These are phyloP conservation scores for Fusarium nisikadoi DNA, from an alignment of 2,329 filamentous ascomycete genomes.

Conservation along the genomic window DNA sequence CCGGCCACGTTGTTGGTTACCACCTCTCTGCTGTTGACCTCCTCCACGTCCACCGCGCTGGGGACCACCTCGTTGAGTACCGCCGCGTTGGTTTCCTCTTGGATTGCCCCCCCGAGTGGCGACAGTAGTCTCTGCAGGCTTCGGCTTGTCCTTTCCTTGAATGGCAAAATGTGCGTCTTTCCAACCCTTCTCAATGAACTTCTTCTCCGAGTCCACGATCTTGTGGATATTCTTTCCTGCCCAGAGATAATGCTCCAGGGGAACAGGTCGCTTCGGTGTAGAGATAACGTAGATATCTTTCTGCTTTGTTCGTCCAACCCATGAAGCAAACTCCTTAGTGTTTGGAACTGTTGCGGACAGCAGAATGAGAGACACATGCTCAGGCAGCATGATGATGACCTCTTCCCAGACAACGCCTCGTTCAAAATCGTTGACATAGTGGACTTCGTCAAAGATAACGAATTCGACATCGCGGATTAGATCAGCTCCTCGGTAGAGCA, in stretches of 20 bases:
- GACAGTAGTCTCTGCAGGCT: slow-evolving; percentile 52
- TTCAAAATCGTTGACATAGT: slow-evolving; percentile 97
- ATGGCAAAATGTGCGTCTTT: slow-evolving; percentile 89
- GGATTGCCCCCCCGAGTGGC: slow-evolving; percentile 53
- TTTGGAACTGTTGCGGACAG: slow-evolving; percentile 97
- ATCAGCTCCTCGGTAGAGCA: slow-evolving; percentile 96
- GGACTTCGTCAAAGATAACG: slow-evolving; percentile 98
- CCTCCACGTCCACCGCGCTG: slow-evolving; percentile 61
- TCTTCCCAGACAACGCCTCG: slow-evolving; percentile 99
- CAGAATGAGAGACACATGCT: slow-evolving; percentile 94
- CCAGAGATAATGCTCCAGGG: slow-evolving; percentile 96
- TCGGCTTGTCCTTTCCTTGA: slow-evolving; percentile 83
- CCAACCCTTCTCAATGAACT: slow-evolving; percentile 92
- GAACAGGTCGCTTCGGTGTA: slow-evolving; percentile 92
- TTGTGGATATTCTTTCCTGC: slow-evolving; percentile 92
- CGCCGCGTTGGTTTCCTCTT: slow-evolving; percentile 50
- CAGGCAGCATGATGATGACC: slow-evolving; percentile 98
- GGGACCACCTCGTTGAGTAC: slow-evolving; percentile 53
- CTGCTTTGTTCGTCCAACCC: slow-evolving; percentile 97
- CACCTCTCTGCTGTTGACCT: slow-evolving; percentile 59
- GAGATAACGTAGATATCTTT: slow-evolving; percentile 99
- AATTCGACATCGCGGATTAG: slow-evolving; percentile 97
- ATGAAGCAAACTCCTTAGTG: slow-evolving; percentile 96
- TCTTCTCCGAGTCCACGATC: slow-evolving; percentile 93
- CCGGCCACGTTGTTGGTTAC: slow-evolving; percentile 62